A percentile compares a stretch with the other conserved stretches of the same genome.
Conservation (phyloP, 1,284 basidiomycete species). For the Sanghuangporus sanghuang region DNA sequence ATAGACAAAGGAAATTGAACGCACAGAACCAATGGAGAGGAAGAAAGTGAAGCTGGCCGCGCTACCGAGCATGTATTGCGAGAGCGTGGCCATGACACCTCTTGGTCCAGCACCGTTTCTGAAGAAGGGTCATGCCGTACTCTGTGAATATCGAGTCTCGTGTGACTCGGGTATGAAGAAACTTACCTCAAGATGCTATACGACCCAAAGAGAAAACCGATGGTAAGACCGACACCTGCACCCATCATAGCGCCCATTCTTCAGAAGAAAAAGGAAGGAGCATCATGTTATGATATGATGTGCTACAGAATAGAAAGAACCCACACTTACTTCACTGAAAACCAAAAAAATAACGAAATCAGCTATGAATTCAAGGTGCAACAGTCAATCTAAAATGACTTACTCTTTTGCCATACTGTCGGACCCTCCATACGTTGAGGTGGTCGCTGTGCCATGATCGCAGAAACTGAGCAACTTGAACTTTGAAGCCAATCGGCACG, state of each 20-base stretch:
- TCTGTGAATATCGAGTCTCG: slow-evolving; percentile 22
- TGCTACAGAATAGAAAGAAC: neutral
- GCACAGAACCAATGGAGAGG: slow-evolving; percentile 77
- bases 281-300: neutral
- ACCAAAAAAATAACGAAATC: slow-evolving; percentile 7
- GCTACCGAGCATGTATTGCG: slow-evolving; percentile 91
- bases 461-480: neutral
- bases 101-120: slow-evolving; percentile 86
- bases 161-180: neutral
- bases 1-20: slow-evolving; percentile 23
- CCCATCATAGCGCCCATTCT: slow-evolving; percentile 95
- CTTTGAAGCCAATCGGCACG: too few relatives aligned
- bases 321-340: slow-evolving; percentile 11
- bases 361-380: neutral
- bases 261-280: slow-evolving; percentile 11
- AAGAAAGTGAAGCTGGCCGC: slow-evolving; percentile 86
- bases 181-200: slow-evolving; percentile 81
- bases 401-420: slow-evolving; percentile 73
- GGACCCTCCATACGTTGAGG: slow-evolving; percentile 44
- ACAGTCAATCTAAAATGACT: slow-evolving; percentile 24
- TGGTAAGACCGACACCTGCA: slow-evolving; percentile 86
- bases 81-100: slow-evolving; percentile 81
- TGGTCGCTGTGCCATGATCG: slow-evolving; percentile 41
- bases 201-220: slow-evolving; percentile 93
- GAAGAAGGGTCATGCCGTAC: slow-evolving; percentile 1